Evolutionary conservation across 2,329 filamentous ascomycete genomes (phyloP).

Genomic region (Clonostachys solani): DNA sequence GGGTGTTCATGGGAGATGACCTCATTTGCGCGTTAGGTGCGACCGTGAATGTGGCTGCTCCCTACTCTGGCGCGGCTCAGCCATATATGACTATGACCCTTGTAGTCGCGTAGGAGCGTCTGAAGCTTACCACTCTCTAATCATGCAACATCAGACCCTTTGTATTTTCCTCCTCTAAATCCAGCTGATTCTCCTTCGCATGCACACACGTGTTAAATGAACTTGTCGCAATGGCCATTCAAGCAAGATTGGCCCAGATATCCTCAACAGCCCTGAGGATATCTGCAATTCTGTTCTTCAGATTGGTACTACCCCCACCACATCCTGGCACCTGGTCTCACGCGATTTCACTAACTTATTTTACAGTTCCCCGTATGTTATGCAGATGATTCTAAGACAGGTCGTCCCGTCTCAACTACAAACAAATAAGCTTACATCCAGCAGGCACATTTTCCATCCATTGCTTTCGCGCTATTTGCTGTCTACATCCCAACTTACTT

Average conservation of each 20-base stretch:
- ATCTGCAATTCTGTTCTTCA: conserved; percentile 27
- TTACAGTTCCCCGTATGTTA: conserved; percentile 24
- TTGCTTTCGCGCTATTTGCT: conserved; percentile 58
- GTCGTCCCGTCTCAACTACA: not conserved
- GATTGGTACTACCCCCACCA: conserved; percentile 19
- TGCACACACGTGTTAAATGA: too few species aligned
- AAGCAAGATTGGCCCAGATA: conserved; percentile 21
- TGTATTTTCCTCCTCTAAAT: too few species aligned
- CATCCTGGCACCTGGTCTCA: not conserved
- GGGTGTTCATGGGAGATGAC: too few species aligned
- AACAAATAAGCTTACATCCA: conserved; percentile 1
- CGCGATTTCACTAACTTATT: not conserved
- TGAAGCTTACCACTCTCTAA: too few species aligned
- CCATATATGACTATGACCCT: too few species aligned
- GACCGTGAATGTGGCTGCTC: too few species aligned
- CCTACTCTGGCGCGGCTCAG: too few species aligned
- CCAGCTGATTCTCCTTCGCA: too few species aligned
- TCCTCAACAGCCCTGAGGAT: conserved; percentile 31
- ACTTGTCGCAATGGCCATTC: conserved; percentile 18
- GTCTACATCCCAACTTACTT: conserved; percentile 64
- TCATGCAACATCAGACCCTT: too few species aligned
- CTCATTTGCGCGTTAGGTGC: too few species aligned
- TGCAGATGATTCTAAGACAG: conserved; percentile 7
- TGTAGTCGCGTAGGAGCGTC: too few species aligned
- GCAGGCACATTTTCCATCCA: conserved; percentile 38